Conservation (phyloP, 306 rosid species). For the Cicer yamashitae region DNA sequence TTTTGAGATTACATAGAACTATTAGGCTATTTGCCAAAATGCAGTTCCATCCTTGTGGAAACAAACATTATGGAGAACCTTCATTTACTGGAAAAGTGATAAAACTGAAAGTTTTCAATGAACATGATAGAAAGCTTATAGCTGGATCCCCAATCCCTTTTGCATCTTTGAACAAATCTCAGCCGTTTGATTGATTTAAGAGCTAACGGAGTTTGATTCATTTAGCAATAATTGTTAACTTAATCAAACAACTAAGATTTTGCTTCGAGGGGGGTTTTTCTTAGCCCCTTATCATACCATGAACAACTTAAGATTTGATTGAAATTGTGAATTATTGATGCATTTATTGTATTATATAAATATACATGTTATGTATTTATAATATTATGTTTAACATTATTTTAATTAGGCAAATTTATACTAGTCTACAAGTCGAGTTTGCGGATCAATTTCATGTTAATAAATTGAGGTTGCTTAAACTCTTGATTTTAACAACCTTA, state of each 20-base stretch:
- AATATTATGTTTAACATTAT: too few species aligned
- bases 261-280: not conserved
- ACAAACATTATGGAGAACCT: not conserved
- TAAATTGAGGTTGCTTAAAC: too few species aligned
- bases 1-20: constrained; percentile 21
- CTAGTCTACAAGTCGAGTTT: too few species aligned
- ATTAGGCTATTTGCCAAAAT: constrained; percentile 26
- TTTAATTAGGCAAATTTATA: too few species aligned
- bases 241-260: not conserved
- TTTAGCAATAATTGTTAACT: not conserved
- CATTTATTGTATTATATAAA: too few species aligned
- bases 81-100: constrained; percentile 5
- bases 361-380: too few species aligned
- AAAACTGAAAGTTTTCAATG: constrained; percentile 4
- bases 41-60: not conserved
- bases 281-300: not conserved
- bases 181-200: not conserved
- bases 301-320: not conserved
- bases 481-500: too few species aligned
- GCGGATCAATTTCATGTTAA: too few species aligned
- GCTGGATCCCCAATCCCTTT: not conserved
- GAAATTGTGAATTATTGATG: too few species aligned
- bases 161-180: not conserved
- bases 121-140: not conserved
- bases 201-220: not conserved